Conservation (phyloP, 2,329 filamentous ascomycete species). For the Colletotrichum acutatum region DNA sequence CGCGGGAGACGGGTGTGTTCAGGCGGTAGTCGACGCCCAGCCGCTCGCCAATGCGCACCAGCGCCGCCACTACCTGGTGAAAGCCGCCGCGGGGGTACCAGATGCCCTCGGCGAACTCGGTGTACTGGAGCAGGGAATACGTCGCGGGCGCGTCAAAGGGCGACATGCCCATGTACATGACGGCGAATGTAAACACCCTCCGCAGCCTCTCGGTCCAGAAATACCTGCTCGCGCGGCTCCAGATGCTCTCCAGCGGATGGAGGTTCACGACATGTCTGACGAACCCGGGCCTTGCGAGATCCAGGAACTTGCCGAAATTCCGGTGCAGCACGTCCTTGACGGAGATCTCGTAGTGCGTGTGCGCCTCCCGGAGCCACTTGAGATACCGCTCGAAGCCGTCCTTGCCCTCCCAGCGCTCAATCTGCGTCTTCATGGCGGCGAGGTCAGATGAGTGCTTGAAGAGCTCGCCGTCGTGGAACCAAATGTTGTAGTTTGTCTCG, state of each 20-base stretch:
- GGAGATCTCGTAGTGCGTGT: slow-evolving; percentile 76
- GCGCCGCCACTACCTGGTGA: slow-evolving; percentile 70
- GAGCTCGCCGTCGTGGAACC: slow-evolving; percentile 74
- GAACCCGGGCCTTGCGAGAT: slow-evolving; percentile 69
- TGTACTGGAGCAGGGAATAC: slow-evolving; percentile 79
- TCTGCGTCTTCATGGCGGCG: slow-evolving; percentile 75
- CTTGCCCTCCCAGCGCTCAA: slow-evolving; percentile 79
- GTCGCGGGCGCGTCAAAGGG: slow-evolving; percentile 81
- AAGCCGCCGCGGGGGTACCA: slow-evolving; percentile 81
- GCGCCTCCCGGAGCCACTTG: slow-evolving; percentile 72
- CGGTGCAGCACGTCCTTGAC: slow-evolving; percentile 72
- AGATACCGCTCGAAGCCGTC: slow-evolving; percentile 78
- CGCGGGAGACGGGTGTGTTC: slow-evolving; percentile 64
- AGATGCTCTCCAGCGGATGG: slow-evolving; percentile 79
- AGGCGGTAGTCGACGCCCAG: slow-evolving; percentile 72
- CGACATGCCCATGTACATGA: slow-evolving; percentile 87
- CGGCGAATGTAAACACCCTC: slow-evolving; percentile 80
- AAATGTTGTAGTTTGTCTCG: slow-evolving; percentile 80
- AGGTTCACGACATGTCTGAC: slow-evolving; percentile 67
- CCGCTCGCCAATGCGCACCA: slow-evolving; percentile 71
- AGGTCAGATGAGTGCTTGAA: slow-evolving; percentile 76
- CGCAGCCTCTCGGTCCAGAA: slow-evolving; percentile 77
- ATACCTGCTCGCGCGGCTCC: slow-evolving; percentile 71
- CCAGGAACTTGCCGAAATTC: slow-evolving; percentile 72
- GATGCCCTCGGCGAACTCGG: slow-evolving; percentile 80